Conservation (phyloP, 1,284 basidiomycete species). For the Austroboletus novae-zelandiae region DNA sequence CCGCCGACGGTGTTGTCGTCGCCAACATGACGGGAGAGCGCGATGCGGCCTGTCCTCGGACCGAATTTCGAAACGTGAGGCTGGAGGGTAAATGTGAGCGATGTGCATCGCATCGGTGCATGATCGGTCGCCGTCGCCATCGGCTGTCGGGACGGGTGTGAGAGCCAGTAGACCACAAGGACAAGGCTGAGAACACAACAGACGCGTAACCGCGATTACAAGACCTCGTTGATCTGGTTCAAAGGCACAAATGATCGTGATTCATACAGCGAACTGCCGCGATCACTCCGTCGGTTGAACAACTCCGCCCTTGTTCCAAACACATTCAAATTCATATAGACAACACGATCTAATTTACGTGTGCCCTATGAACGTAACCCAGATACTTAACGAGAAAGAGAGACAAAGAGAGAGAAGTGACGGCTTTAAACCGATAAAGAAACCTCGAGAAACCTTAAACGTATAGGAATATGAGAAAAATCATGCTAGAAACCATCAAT, state of each 20-base stretch:
- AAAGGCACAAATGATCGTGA: not conserved
- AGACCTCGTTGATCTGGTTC: not conserved
- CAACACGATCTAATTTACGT: not conserved
- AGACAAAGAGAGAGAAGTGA: not conserved
- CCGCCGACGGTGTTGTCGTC: not conserved
- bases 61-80: slow-evolving; percentile 20
- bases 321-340: not conserved
- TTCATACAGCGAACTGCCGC: too few species aligned
- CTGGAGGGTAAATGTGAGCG: slow-evolving; percentile 17
- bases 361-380: not conserved
- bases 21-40: slow-evolving; percentile 13
- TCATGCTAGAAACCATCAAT: too few species aligned
- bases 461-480: not conserved
- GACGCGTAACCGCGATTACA: not conserved
- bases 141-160: not conserved
- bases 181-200: not conserved
- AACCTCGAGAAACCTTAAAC: not conserved
- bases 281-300: not conserved
- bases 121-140: not conserved
- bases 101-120: slow-evolving; percentile 4
- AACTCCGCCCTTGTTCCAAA: not conserved
- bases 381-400: not conserved
- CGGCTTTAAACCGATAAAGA: not conserved
- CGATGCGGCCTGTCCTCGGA: slow-evolving; percentile 22
- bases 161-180: not conserved